Conservation (phyloP, 768 basidiomycete genomes). For the Lactifluus volemus region DNA sequence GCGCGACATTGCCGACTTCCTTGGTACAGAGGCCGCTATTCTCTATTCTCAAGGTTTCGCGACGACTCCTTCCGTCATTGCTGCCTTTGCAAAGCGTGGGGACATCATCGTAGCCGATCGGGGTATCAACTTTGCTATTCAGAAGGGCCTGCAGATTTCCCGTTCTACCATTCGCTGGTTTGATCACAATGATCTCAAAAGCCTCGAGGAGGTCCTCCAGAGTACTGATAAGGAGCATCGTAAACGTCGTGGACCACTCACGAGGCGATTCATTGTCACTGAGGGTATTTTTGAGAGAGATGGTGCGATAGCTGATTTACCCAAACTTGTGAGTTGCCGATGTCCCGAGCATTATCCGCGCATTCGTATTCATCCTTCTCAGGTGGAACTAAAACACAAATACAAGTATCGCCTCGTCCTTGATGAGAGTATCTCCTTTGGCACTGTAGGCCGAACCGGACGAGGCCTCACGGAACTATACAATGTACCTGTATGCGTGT, state of each 20-base stretch:
- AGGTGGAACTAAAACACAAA: constrained; percentile 93
- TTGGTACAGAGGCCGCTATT: constrained; percentile 83
- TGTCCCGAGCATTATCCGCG: not conserved
- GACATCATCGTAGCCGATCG: constrained; percentile 98
- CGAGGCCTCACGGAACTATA: constrained; percentile 93
- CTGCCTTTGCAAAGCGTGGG: constrained; percentile 95
- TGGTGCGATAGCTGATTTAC: constrained; percentile 85
- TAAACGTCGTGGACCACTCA: constrained; percentile 73
- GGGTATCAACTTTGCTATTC: constrained; percentile 91
- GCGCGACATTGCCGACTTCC: constrained; percentile 80
- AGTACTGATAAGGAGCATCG: constrained; percentile 81
- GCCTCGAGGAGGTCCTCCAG: constrained; percentile 81
- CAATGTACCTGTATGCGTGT: constrained; percentile 70
- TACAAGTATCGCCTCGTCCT: constrained; percentile 94
- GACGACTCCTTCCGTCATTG: constrained; percentile 88
- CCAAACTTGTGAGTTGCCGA: constrained; percentile 66
- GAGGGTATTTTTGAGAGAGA: constrained; percentile 97
- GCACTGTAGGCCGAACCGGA: constrained; percentile 85
- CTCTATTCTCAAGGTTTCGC: constrained; percentile 93
- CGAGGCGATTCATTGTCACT: constrained; percentile 89
- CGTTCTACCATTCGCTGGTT: constrained; percentile 91
- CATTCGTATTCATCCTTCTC: not conserved
- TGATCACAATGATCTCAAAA: constrained; percentile 91
- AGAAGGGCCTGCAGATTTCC: constrained; percentile 91
- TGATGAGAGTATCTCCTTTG: constrained; percentile 92